phyloP scores from a whole-genome alignment of 2,329 filamentous ascomycete genomes.

The Exutisphaerella laricina region DNA sequence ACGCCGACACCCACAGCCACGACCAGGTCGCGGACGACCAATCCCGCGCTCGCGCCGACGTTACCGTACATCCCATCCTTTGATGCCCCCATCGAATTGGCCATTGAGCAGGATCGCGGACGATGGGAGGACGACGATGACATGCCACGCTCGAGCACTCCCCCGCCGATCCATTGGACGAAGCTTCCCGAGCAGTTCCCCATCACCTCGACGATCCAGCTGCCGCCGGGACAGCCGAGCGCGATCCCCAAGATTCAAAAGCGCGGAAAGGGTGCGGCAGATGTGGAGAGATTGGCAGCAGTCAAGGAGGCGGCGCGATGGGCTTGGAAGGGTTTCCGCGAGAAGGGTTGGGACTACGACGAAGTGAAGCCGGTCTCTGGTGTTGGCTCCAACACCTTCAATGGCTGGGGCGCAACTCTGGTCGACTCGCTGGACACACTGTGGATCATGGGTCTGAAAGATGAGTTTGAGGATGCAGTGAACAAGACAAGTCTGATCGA shows the following conservation, averaged over 20 bases:
- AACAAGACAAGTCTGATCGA: constrained; percentile 67
- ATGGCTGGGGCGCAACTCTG: constrained; percentile 82
- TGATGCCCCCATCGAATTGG: constrained; percentile 1
- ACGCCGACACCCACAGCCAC: constrained; percentile 8
- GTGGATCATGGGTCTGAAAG: constrained; percentile 76
- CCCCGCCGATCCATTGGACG: constrained; percentile 56
- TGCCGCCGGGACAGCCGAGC: constrained; percentile 68
- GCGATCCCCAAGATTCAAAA: constrained; percentile 72
- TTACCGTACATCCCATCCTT: background rate
- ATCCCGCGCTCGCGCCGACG: background rate
- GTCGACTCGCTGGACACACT: constrained; percentile 78
- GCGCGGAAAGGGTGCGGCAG: constrained; percentile 57
- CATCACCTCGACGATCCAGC: constrained; percentile 64
- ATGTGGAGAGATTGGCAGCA: constrained; percentile 55
- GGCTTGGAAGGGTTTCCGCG: constrained; percentile 77
- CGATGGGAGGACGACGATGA: constrained; percentile 7
- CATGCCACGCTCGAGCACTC: constrained; percentile 1
- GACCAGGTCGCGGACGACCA: constrained; percentile 1
- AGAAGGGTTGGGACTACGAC: constrained; percentile 77
- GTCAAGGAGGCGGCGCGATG: constrained; percentile 71
- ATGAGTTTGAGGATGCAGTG: constrained; percentile 75
- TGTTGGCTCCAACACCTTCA: constrained; percentile 70
- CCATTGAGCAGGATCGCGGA: constrained; percentile 8
- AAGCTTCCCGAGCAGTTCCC: constrained; percentile 66
- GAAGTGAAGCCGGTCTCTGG: constrained; percentile 72